Conservation (phyloP, 495 filamentous ascomycete genomes). For the Podospora pseudopauciseta region DNA sequence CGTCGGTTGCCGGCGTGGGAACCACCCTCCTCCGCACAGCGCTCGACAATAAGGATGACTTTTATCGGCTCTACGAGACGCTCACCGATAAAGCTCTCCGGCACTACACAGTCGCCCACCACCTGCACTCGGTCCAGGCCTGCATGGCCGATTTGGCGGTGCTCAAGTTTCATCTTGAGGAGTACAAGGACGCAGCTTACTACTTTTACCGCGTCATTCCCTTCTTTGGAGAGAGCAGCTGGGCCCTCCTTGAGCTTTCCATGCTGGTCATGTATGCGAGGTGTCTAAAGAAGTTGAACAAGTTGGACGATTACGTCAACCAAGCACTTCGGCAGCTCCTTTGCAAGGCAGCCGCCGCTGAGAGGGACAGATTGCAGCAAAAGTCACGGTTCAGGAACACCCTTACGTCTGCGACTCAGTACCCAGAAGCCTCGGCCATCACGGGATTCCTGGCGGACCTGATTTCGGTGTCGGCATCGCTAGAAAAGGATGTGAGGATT, state of each 20-base stretch:
- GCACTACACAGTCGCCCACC: slow-evolving; percentile 71
- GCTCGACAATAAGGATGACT: slow-evolving; percentile 45
- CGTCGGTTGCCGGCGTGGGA: slow-evolving; percentile 45
- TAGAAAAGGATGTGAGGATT: slow-evolving; percentile 62
- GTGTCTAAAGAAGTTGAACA: slow-evolving; percentile 73
- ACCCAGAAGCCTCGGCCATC: slow-evolving; percentile 56
- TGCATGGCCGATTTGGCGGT: slow-evolving; percentile 83
- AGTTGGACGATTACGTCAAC: slow-evolving; percentile 74
- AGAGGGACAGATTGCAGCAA: slow-evolving; percentile 45
- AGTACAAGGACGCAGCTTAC: slow-evolving; percentile 69
- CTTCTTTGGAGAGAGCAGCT: slow-evolving; percentile 75
- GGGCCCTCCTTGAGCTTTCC: slow-evolving; percentile 73
- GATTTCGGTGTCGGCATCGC: slow-evolving; percentile 55
- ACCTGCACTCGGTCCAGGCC: slow-evolving; percentile 68
- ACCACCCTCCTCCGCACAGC: slow-evolving; percentile 50
- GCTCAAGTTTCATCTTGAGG: slow-evolving; percentile 68
- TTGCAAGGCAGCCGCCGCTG: slow-evolving; percentile 62
- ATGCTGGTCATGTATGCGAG: slow-evolving; percentile 83
- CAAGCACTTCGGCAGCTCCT: slow-evolving; percentile 69
- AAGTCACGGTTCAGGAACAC: slow-evolving; percentile 35
- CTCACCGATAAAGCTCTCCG: slow-evolving; percentile 68
- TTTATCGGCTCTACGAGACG: slow-evolving; percentile 65
- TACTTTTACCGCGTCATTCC: slow-evolving; percentile 80
- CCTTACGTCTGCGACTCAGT: slow-evolving; percentile 18
- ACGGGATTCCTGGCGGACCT: slow-evolving; percentile 62